Evolutionary conservation across 2,329 filamentous ascomycete species (phyloP), one percentile per base, ranked within the genome.

Genomic region (Aspergillus fischeri): DNA sequence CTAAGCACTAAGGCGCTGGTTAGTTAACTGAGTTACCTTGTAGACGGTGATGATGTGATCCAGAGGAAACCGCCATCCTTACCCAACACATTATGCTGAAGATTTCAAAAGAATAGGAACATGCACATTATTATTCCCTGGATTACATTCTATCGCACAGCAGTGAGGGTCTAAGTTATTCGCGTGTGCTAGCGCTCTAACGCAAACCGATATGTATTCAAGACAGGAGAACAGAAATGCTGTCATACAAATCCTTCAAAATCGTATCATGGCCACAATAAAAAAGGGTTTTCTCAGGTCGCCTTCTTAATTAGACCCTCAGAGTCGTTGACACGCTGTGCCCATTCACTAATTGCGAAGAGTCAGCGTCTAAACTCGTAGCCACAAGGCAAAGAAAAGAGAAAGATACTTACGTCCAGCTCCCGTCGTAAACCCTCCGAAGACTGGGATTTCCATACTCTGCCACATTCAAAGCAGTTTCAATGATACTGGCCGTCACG

Each of bases 401-500:
- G 32, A 14, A 25, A 50, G 32, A 45, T 42, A 88, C 90, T 86
- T 80, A 96, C 83, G 94, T 97, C 94, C 94, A 99, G 75, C 92
- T 96, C 50, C 94, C 94, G 73, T 99, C 94, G 69, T 99, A 99
- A 24, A 99, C 81, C 70, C 83, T 87, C 64, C 90, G 84, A 54
- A 84, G 83, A 59, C 86, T 82, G 0, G 83, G 75, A 3, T 84
- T 79, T 1, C 89, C 90, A 69, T 86, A 92, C 1, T 86, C 87
- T 24, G 92, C 91, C 73, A 91, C 86, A 29, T 85, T 85, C 54
- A 99, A 77, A 1, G 92, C 94, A 41, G 92, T 88, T 70, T 99
- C 94, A 45, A 99, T 85, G 47, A 97, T 85, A 20, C 90, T 91
- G 7, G 94, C 94, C 10, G 92, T 97, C 52, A 99, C 93, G 35